A percentile compares a stretch with the other conserved stretches of the same genome.
Evolutionary conservation across 345 rosid species (phyloP).

Genomic region (Citrus medica): DNA sequence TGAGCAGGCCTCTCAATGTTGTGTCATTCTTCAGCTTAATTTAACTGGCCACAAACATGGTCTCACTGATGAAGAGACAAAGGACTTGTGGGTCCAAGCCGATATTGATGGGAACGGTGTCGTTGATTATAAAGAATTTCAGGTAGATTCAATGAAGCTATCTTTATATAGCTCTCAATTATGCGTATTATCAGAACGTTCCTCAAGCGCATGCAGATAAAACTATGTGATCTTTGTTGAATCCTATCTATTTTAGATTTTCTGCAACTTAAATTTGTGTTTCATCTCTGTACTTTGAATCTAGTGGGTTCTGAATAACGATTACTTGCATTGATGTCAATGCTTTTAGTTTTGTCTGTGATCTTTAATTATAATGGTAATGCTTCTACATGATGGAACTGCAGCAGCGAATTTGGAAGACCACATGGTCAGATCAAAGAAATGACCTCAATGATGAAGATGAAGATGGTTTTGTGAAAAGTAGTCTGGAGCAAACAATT

Average conservation of each 20-base stretch:
- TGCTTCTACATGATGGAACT: slow-evolving; percentile 14
- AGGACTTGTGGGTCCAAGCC: slow-evolving; percentile 80
- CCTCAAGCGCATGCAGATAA: background rate
- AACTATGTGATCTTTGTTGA: background rate
- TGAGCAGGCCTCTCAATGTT: background rate
- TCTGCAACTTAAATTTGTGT: background rate
- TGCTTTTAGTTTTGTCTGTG: background rate
- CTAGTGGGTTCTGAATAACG: background rate
- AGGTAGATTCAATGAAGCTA: slow-evolving; percentile 42
- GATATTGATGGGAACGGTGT: slow-evolving; percentile 73
- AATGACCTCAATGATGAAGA: slow-evolving; percentile 27
- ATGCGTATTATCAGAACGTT: background rate
- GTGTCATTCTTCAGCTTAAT: slow-evolving; percentile 50
- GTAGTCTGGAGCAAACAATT: slow-evolving; percentile 49
- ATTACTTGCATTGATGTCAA: background rate
- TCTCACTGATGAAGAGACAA: slow-evolving; percentile 65
- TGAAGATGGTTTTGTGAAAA: slow-evolving; percentile 26
- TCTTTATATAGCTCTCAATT: background rate
- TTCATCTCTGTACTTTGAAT: background rate
- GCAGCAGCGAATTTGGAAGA: slow-evolving; percentile 86
- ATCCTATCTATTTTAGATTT: background rate
- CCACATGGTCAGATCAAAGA: slow-evolving; percentile 47
- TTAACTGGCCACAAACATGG: slow-evolving; percentile 72
- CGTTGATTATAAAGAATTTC: slow-evolving; percentile 77
- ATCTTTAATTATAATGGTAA: background rate